phyloP scores from a whole-genome alignment of 257 asterid genomes.

The Cynanchum wilfordii region DNA sequence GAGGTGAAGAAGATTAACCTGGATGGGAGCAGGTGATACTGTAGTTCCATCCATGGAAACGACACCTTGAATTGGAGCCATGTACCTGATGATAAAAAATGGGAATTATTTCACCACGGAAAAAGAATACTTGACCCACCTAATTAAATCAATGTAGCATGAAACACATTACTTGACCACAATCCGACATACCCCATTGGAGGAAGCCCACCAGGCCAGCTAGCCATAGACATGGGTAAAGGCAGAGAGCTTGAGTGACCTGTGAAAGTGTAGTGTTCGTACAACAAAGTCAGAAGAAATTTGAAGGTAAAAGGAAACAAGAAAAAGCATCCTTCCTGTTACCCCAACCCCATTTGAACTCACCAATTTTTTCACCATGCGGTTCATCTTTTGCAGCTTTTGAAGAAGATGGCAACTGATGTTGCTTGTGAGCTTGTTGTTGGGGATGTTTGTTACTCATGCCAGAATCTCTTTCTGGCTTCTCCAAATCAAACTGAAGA shows the following conservation, averaged over 20 bases:
- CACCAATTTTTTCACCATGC: conserved; percentile 54
- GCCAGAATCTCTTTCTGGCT: conserved; percentile 45
- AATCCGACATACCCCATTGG: conserved; percentile 69
- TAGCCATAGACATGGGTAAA: conserved; percentile 64
- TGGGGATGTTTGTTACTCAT: conserved; percentile 32
- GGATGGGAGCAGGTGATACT: conserved; percentile 59
- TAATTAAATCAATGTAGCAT: conserved; percentile 13
- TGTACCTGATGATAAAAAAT: conserved; percentile 47
- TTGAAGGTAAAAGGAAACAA: no score
- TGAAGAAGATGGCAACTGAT: conserved; percentile 26
- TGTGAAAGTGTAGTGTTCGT: conserved; percentile 5
- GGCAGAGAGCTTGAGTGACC: conserved; percentile 64
- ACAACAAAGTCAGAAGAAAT: conserved; percentile 4
- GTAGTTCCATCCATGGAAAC: conserved; percentile 68
- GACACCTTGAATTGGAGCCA: conserved; percentile 87
- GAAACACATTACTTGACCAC: conserved; percentile 13
- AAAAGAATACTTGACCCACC: conserved; percentile 9
- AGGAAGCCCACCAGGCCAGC: conserved; percentile 95
- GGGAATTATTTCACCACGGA: conserved; percentile 23
- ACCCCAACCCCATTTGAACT: conserved; percentile 6
- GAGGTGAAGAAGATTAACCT: conserved; percentile 32
- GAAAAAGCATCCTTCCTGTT: neutral
- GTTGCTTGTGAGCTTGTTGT: conserved; percentile 31
- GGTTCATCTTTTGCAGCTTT: conserved; percentile 50
- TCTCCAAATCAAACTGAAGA: conserved; percentile 66